These are phyloP conservation scores for Cryptococcus hybrid DNA, from an alignment of 1,284 basidiomycete species.

Conservation along the genomic window DNA sequence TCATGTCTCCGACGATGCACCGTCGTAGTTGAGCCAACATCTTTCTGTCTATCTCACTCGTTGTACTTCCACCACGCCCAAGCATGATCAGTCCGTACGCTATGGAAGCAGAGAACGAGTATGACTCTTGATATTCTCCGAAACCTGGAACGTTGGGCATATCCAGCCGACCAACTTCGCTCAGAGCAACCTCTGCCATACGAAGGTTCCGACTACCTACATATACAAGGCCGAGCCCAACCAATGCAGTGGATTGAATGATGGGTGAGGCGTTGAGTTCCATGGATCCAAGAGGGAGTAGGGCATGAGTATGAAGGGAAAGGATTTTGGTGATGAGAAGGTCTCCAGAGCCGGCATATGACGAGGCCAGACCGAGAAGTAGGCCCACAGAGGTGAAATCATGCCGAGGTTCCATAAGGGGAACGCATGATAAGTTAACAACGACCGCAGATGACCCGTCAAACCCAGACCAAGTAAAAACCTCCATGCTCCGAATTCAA, in stretches of 20 bases:
- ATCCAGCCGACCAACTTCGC: conserved; percentile 75
- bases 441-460: conserved; percentile 79
- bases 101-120: conserved; percentile 82
- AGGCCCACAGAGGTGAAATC: conserved; percentile 92
- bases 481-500: conserved; percentile 90
- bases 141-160: conserved; percentile 75
- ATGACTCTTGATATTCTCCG: conserved; percentile 84
- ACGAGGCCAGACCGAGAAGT: conserved; percentile 85
- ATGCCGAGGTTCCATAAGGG: conserved; percentile 91
- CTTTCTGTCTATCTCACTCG: conserved; percentile 62
- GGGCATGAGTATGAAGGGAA: conserved; percentile 87
- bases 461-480: conserved; percentile 91
- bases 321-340: conserved; percentile 84
- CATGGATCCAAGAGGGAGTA: conserved; percentile 80
- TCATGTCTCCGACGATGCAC: conserved; percentile 67
- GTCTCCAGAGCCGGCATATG: conserved; percentile 85
- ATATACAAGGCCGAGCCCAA: conserved; percentile 87
- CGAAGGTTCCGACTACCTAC: conserved; percentile 81
- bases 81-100: conserved; percentile 96
- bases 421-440: conserved; percentile 80
- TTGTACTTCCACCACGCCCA: conserved; percentile 64
- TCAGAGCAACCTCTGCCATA: conserved; percentile 87
- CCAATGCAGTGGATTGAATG: conserved; percentile 84
- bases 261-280: conserved; percentile 87
- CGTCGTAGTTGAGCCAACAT: conserved; percentile 65